These are phyloP conservation scores for Xylariaceae sp. DNA, from an alignment of 2,329 filamentous ascomycete species.

Conservation along the genomic window DNA sequence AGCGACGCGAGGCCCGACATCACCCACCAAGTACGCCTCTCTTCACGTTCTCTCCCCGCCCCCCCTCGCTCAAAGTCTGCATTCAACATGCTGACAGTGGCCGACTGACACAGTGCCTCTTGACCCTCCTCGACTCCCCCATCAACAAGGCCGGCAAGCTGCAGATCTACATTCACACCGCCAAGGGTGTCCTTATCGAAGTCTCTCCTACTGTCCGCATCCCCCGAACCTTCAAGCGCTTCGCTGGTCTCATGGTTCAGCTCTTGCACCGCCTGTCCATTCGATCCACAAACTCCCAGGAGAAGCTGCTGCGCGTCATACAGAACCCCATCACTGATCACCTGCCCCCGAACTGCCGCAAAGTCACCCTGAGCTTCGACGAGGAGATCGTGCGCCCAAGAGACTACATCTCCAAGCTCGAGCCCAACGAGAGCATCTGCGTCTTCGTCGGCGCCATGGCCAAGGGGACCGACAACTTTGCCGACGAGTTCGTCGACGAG, in stretches of 20 bases:
- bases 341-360: slow-evolving; percentile 92
- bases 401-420: slow-evolving; percentile 81
- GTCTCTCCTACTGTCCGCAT: slow-evolving; percentile 98
- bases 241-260: slow-evolving; percentile 98
- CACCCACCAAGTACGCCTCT: slow-evolving; percentile 80
- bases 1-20: slow-evolving; percentile 97
- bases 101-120: slow-evolving; percentile 68
- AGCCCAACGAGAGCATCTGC: slow-evolving; percentile 86
- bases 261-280: slow-evolving; percentile 93
- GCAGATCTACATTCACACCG: slow-evolving; percentile 98
- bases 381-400: slow-evolving; percentile 80
- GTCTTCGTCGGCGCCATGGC: slow-evolving; percentile 99
- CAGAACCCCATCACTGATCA: slow-evolving; percentile 98
- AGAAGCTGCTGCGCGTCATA: slow-evolving; percentile 96
- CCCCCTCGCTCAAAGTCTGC: slow-evolving; percentile 25
- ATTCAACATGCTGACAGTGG: slow-evolving; percentile 46
- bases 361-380: slow-evolving; percentile 95
- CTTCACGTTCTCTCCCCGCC: slow-evolving; percentile 20
- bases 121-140: slow-evolving; percentile 94
- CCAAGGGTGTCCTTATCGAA: slow-evolving; percentile 95
- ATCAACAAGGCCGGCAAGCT: slow-evolving; percentile 98
- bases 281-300: slow-evolving; percentile 91
- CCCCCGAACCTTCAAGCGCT: slow-evolving; percentile 97
- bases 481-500: slow-evolving; percentile 91
- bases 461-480: slow-evolving; percentile 93